These are phyloP conservation scores for Sporothrix humicola DNA, from an alignment of 2,329 filamentous ascomycete genomes.

Conservation along the genomic window DNA sequence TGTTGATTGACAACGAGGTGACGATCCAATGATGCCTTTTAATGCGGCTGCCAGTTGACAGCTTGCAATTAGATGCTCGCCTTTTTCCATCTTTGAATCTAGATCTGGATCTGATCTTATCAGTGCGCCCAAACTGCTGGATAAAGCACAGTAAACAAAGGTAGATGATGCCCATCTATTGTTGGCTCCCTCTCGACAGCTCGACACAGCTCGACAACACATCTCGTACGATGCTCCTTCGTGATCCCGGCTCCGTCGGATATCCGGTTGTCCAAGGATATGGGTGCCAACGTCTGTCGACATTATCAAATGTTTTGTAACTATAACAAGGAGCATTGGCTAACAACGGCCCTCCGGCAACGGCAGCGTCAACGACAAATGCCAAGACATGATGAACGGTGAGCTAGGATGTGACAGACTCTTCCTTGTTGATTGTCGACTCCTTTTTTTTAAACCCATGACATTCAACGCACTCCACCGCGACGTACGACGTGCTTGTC, in stretches of 20 bases:
- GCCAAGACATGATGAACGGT: background rate
- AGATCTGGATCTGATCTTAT: slow-evolving; percentile 4
- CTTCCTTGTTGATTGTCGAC: background rate
- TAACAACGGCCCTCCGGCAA: background rate
- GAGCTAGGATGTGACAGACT: background rate
- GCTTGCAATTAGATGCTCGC: background rate
- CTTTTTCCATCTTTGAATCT: background rate
- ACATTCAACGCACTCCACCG: background rate
- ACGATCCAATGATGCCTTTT: background rate
- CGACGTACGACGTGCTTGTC: background rate
- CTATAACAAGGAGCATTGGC: too few species aligned
- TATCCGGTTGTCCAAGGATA: background rate
- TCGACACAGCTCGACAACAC: background rate
- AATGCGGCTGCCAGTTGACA: background rate
- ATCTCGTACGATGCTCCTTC: slow-evolving; percentile 14
- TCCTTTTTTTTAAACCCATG: background rate
- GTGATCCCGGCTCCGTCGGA: background rate
- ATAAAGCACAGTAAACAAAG: too few species aligned
- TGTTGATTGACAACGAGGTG: background rate
- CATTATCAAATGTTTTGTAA: too few species aligned
- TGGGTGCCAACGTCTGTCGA: too few species aligned
- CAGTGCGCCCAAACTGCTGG: background rate
- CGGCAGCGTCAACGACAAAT: too few species aligned
- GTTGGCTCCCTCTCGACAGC: background rate
- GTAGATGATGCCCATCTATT: background rate